Conservation (phyloP, 73 alveolate species). For the Blepharisma japonicum region DNA sequence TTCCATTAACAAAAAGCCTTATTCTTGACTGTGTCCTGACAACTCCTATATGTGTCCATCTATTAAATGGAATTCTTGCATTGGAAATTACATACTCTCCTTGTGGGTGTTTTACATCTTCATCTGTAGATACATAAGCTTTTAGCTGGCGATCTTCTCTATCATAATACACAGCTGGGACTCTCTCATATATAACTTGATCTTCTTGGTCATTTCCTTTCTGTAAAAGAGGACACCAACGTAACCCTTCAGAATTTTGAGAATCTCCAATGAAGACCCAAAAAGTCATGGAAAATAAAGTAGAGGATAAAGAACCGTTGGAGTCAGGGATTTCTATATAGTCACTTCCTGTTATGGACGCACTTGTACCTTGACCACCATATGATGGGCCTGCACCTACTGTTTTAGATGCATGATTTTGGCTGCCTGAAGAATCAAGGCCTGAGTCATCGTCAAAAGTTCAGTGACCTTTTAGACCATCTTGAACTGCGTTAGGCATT, state of each 20-base stretch:
- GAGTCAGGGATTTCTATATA: conserved; percentile 21
- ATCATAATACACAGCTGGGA: conserved; percentile 17
- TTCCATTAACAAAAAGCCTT: conserved; percentile 28
- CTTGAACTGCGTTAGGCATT: conserved; percentile 11
- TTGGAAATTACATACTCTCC: conserved; percentile 24
- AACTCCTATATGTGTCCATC: conserved; percentile 22
- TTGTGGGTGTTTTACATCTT: not conserved
- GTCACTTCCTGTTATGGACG: not conserved
- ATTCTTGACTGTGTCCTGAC: conserved; percentile 23
- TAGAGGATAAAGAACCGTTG: not conserved
- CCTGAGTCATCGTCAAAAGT: conserved; percentile 29
- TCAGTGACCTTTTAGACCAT: conserved; percentile 13
- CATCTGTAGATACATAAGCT: conserved; percentile 28
- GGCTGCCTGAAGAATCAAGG: conserved; percentile 8
- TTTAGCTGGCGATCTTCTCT: conserved; percentile 11
- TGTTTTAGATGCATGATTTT: not conserved
- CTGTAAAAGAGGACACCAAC: conserved; percentile 26
- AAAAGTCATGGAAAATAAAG: not conserved
- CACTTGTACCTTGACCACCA: not conserved
- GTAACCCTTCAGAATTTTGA: not conserved
- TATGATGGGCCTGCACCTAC: not conserved
- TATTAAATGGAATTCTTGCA: conserved; percentile 25
- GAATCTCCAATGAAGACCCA: not conserved
- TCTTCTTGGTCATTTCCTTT: conserved; percentile 19
- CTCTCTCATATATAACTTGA: conserved; percentile 2